Evolutionary conservation across 306 rosid species (phyloP), one percentile per base, ranked within the genome.

Genomic region (Ormosia semicastrata): DNA sequence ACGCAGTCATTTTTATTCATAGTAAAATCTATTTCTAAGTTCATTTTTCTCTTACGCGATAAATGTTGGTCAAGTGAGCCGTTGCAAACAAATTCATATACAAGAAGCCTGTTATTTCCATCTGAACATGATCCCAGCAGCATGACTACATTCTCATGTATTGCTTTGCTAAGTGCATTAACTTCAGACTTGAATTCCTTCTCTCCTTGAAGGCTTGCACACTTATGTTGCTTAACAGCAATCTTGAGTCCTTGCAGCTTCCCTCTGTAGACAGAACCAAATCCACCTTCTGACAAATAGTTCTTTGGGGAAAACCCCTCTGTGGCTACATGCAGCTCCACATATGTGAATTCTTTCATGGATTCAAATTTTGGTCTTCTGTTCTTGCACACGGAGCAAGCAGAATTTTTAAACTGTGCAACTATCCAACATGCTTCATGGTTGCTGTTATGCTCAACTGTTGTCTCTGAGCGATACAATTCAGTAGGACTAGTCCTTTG

Each of bases 81-180:
- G 74, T 92, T 32, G 92, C 97, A 94, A 66, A 94, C 90, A 73
- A 84, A 90, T 74, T 92, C 97, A 56, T 92, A 94, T 39, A 94
- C 98, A 49, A 94, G 95, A 32, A 92, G 88, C 87, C 98, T 85
- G 39, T 81, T 78, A 58, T 30, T 83, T 79, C 95, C 91, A 41
- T 94, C 93, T 1, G 95, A 89, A 53, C 97, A 94, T n/a, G 87
- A 90, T 4, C 98, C 98, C 43, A 92, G 83, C 75, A 92, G 80
- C 90, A 86, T 80, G 33, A 92, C 92, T 77, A 94, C 84, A 89
- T 94, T 94, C 81, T 90, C 89, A 81, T 92, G 97, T 83, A 85
- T 88, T 29, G 89, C 98, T 85, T 66, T 90, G 86, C 91, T 84
- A 5, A 90, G 90, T 67, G 84, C 90, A 68, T 86, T 65, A 77